Evolutionary conservation across 164 flowering plant genomes (phyloP), one percentile per base, ranked within the genome.

Genomic region (Tinospora cordifolia): DNA sequence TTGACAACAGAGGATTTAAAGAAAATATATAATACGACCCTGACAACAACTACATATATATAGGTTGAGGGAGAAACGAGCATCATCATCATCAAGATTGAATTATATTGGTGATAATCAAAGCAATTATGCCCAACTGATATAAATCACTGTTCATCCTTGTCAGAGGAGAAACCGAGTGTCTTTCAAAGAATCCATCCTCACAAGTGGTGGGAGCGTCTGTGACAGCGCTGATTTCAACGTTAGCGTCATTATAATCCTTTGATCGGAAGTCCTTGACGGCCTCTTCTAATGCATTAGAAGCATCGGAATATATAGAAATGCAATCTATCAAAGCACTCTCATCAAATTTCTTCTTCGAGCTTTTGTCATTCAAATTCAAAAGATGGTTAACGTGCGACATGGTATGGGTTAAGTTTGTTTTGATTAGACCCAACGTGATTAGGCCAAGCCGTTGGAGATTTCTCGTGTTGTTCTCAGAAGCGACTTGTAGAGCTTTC

Each of bases 141-240:
- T 79, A 76, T 46, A 71, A 26, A 58, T 14, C 49, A 0, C 26
- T 65, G 34, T 83, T 76, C 70, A 67, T 74, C 73, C 66, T 69
- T 1, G 72, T 78, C 74, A 81, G 68, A 3, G 84, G 86, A 25
- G 81, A 81, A 11, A 44, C 66, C 8, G n/a, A n/a, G n/a, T n/a
- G n/a, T n/a, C n/a, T n/a, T n/a, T n/a, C n/a, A n/a, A n/a, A n/a
- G 44, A 81, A 81, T 17, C 86, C 83, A 51, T 79, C 80, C 67
- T 83, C 83, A 63, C 86, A 83, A 64, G 84, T 81, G 8, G 51
- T 0, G 5, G 81, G 51, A 0, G 72, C 80, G 26, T 78, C 84
- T 80, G 81, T 76, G 22, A 71, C 80, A 0, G 81, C 69, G 17
- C 83, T 83, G 9, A 80, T 34, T 17, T 66, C 21, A 0, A 78